phyloP scores from a whole-genome alignment of 2,329 filamentous ascomycete genomes.

The Trichophaea hybrida region DNA sequence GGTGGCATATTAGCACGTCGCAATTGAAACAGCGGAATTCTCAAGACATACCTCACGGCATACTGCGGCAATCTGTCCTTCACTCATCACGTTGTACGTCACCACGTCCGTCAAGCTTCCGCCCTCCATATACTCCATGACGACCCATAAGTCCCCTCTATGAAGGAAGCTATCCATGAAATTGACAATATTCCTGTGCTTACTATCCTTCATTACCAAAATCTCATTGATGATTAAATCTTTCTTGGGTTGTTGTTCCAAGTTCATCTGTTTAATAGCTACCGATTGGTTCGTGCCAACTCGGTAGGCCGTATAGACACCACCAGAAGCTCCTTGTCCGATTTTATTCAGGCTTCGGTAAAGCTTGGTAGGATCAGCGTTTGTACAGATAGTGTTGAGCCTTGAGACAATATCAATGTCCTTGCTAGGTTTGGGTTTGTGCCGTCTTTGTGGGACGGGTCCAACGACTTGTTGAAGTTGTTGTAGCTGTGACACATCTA shows the following conservation, averaged over 20 bases:
- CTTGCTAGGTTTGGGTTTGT: constrained; percentile 58
- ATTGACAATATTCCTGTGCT: constrained; percentile 96
- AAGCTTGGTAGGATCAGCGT: constrained; percentile 74
- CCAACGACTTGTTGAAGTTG: constrained; percentile 31
- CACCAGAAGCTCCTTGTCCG: constrained; percentile 90
- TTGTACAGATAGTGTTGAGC: constrained; percentile 76
- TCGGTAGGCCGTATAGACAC: constrained; percentile 86
- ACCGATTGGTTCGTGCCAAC: constrained; percentile 71
- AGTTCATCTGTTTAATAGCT: constrained; percentile 98
- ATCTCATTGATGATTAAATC: constrained; percentile 99
- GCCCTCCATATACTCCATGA: constrained; percentile 99
- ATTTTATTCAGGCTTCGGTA: constrained; percentile 88
- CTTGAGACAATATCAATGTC: constrained; percentile 63
- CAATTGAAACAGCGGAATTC: not conserved
- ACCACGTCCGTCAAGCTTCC: constrained; percentile 96
- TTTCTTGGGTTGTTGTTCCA: constrained; percentile 91
- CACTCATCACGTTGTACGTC: constrained; percentile 98
- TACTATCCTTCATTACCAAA: constrained; percentile 99
- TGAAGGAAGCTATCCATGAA: constrained; percentile 96
- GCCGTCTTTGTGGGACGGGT: constrained; percentile 50
- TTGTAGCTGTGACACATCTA: constrained; percentile 22
- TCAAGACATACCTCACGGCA: constrained; percentile 55
- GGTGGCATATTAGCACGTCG: constrained; percentile 1
- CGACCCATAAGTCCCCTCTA: constrained; percentile 85
- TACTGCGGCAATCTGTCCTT: constrained; percentile 90